Conservation (phyloP, 2,329 filamentous ascomycete genomes). For the Aureobasidium sp. region DNA sequence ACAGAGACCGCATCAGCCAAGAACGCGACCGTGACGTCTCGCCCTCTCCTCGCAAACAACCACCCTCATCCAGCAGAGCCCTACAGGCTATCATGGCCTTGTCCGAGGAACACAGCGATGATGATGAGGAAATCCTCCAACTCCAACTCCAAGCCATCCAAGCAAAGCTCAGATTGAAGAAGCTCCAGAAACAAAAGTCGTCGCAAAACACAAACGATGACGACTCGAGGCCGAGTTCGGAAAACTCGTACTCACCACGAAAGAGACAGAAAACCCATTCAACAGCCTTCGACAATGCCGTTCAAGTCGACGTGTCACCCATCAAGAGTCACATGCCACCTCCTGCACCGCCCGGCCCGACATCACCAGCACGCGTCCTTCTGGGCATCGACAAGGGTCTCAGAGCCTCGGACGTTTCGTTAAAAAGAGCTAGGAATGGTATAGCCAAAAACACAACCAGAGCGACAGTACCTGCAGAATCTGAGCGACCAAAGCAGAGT, state of each 20-base stretch:
- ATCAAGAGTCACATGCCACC: conserved; percentile 41
- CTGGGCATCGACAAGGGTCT: conserved; percentile 87
- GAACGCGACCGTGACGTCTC: conserved; percentile 34
- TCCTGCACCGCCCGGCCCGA: conserved; percentile 29
- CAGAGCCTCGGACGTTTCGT: conserved; percentile 70
- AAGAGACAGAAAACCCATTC: conserved; percentile 12
- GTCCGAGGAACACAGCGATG: conserved; percentile 25
- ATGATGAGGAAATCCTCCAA: conserved; percentile 84
- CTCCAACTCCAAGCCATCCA: conserved; percentile 83
- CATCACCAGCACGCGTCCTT: conserved; percentile 70
- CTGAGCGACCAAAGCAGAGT: conserved; percentile 38
- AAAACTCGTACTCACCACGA: conserved; percentile 17
- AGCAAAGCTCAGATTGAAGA: conserved; percentile 78
- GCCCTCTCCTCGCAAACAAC: conserved; percentile 45
- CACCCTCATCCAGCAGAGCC: conserved; percentile 21
- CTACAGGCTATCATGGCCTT: conserved; percentile 23
- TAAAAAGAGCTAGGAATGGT: conserved; percentile 56
- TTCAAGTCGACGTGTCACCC: conserved; percentile 74
- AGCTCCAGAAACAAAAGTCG: conserved; percentile 49
- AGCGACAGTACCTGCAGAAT: conserved; percentile 2
- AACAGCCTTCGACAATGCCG: conserved; percentile 21
- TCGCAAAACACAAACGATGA: conserved; percentile 10
- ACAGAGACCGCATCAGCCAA: conserved; percentile 45
- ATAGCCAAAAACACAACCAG: conserved; percentile 16
- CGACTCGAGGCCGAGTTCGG: background rate